Conservation (phyloP, 257 asterid species). For the Rauvolfia tetraphylla region DNA sequence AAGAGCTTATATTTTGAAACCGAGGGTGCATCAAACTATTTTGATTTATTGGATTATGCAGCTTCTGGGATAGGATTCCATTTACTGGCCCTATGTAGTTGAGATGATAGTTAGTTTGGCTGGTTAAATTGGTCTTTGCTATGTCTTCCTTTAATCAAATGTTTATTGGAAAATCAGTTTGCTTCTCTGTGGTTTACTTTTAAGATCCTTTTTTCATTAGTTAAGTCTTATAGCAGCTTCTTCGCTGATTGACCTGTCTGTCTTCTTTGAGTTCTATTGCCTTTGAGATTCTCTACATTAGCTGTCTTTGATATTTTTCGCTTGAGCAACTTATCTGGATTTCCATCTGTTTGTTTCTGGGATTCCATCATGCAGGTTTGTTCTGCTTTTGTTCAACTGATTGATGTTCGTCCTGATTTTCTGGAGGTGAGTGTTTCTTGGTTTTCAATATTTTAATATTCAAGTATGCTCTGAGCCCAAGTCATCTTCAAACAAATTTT, state of each 20-base stretch:
- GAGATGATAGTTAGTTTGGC: too few relatives aligned
- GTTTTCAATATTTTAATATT: not conserved
- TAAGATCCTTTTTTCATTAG: not conserved
- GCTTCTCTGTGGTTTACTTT: not conserved
- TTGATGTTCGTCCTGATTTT: constrained; percentile 75
- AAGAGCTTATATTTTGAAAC: too few relatives aligned
- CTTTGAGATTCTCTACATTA: not conserved
- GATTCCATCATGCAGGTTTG: constrained; percentile 60
- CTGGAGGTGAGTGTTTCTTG: constrained; percentile 51
- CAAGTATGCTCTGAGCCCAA: not conserved
- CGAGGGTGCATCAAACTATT: too few relatives aligned
- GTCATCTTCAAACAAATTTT: not conserved
- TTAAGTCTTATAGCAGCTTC: not conserved
- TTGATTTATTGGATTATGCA: not conserved
- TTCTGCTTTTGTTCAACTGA: constrained; percentile 91
- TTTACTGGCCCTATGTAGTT: not conserved
- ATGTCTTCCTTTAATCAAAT: not conserved
- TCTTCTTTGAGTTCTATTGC: not conserved
- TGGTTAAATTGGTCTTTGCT: not conserved
- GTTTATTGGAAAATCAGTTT: not conserved
- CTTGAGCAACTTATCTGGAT: constrained; percentile 15
- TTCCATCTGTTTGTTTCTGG: constrained; percentile 16
- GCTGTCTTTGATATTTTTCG: not conserved
- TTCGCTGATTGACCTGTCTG: constrained; percentile 5
- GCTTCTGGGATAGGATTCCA: not conserved